A percentile compares a stretch with the other conserved stretches of the same genome.
Evolutionary conservation across 805 yeast species (phyloP).

Genomic region (Saturnispora saitoi): DNA sequence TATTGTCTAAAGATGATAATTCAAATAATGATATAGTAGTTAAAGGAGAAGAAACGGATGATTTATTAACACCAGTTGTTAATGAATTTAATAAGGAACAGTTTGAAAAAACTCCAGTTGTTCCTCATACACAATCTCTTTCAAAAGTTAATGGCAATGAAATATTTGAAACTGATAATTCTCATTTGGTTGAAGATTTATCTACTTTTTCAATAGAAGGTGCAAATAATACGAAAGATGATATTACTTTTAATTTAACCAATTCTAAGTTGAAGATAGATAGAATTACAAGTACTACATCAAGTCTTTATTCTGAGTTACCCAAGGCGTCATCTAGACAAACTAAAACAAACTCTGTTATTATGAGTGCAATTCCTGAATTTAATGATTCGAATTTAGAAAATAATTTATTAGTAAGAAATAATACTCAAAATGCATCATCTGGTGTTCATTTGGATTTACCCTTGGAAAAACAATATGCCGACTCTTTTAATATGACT

Average conservation of each 20-base stretch:
- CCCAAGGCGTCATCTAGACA: not conserved
- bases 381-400: not conserved
- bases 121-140: constrained; percentile 1
- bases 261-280: not conserved
- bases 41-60: not conserved
- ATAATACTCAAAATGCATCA: constrained; percentile 12
- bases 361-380: constrained; percentile 6
- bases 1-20: not conserved
- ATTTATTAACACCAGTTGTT: constrained; percentile 10
- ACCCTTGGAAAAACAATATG: constrained; percentile 3
- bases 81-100: constrained; percentile 9
- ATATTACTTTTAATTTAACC: not conserved
- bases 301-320: constrained; percentile 20
- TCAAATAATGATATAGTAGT: not conserved
- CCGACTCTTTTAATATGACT: constrained; percentile 7
- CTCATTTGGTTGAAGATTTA: constrained; percentile 2
- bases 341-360: not conserved
- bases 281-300: constrained; percentile 14
- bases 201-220: not conserved
- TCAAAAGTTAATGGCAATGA: constrained; percentile 2
- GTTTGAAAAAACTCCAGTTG: constrained; percentile 19
- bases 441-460: constrained; percentile 20
- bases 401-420: not conserved
- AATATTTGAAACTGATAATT: not conserved
- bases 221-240: not conserved